A percentile compares a stretch with the other conserved stretches of the same genome.
phyloP scores from a whole-genome alignment of 768 basidiomycete genomes.

The Podaxis pistillaris region DNA sequence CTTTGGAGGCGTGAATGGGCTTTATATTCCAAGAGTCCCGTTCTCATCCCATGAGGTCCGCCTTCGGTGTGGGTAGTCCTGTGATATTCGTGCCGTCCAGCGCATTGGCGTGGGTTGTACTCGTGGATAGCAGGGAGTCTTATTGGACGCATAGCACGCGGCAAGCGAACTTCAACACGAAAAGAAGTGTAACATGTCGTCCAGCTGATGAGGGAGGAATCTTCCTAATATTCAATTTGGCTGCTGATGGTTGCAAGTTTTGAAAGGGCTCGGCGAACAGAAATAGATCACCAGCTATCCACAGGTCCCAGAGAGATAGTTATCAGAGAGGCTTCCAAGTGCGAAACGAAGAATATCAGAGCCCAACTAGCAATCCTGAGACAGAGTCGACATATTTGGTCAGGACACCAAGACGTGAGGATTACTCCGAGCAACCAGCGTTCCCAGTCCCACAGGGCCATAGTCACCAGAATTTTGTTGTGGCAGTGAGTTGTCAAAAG shows the following conservation, averaged over 20 bases:
- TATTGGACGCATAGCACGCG: background rate
- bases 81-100: background rate
- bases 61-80: background rate
- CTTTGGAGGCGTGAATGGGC: background rate
- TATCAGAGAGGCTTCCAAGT: too few relatives aligned
- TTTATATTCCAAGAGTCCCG: background rate
- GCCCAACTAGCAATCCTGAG: too few relatives aligned
- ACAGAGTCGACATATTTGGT: too few relatives aligned
- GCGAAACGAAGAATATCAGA: too few relatives aligned
- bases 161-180: background rate
- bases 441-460: too few relatives aligned
- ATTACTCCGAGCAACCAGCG: too few relatives aligned
- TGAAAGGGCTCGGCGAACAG: background rate
- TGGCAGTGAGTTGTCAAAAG: too few relatives aligned
- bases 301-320: background rate
- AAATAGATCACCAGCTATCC: background rate
- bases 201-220: background rate
- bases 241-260: background rate
- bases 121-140: background rate
- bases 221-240: background rate
- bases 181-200: background rate
- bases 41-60: background rate
- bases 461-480: too few relatives aligned
- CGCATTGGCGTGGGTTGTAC: background rate
- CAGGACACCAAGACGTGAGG: too few relatives aligned